These are phyloP conservation scores for Rhizopus sp. DNA, from an alignment of 371 early-diverging fungal genomes.

Conservation along the genomic window DNA sequence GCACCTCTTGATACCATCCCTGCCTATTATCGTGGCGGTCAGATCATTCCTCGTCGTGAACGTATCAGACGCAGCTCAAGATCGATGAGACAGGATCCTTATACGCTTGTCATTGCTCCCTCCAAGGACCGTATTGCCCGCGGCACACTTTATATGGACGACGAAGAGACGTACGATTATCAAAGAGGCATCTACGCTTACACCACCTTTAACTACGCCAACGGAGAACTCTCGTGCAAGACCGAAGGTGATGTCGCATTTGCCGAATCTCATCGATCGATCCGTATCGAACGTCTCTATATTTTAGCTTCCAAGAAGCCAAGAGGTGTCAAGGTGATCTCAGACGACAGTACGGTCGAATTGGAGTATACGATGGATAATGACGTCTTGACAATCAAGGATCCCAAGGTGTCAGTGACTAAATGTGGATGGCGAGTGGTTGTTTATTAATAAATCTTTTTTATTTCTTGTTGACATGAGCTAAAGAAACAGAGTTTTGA, in stretches of 20 bases:
- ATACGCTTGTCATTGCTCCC: constrained; percentile 85
- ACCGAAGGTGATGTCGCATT: constrained; percentile 24
- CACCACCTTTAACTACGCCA: constrained; percentile 45
- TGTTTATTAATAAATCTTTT: constrained; percentile 28
- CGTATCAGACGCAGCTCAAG: constrained; percentile 84
- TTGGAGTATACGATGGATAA: constrained; percentile 26
- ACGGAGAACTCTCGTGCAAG: constrained; percentile 30
- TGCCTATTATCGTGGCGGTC: constrained; percentile 86
- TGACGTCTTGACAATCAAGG: constrained; percentile 58
- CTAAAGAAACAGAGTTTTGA: constrained; percentile 49
- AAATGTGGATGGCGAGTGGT: constrained; percentile 62
- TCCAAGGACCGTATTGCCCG: constrained; percentile 66
- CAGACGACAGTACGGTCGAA: constrained; percentile 8
- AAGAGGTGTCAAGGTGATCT: constrained; percentile 20
- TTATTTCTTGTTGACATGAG: constrained; percentile 27
- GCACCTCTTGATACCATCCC: constrained; percentile 80
- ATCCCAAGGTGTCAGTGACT: constrained; percentile 65
- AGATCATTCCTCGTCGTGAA: constrained; percentile 84
- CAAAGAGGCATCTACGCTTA: constrained; percentile 64
- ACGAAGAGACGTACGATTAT: constrained; percentile 84
- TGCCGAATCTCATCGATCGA: constrained; percentile 21
- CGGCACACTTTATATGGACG: constrained; percentile 87
- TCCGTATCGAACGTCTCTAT: constrained; percentile 50
- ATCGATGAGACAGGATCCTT: constrained; percentile 85
- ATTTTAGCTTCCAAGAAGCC: constrained; percentile 37